Evolutionary conservation across 805 yeast species (phyloP), one percentile per base, ranked within the genome.

Genomic region (Cyberlindnera mrakii): DNA sequence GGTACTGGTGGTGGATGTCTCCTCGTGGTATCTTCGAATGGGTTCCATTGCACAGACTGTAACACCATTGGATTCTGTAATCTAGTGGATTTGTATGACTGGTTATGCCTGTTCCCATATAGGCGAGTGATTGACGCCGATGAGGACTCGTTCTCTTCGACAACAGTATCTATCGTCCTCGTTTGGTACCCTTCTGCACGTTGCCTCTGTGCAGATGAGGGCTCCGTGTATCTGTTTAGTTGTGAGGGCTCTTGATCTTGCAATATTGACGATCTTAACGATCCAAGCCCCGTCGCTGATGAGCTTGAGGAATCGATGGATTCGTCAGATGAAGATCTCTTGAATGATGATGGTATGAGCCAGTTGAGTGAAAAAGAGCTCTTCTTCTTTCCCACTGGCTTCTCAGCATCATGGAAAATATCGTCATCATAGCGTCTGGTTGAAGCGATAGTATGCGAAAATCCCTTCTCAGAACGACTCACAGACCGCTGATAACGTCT

Each of bases 121-220:
- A 27, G 25, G 9, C 34, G 38, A 8, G 39, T 8, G 6, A 16
- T 27, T n/a, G 35, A 9, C 20, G 49, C 30, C 6, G 39, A 30
- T 30, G 50, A 43, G 6, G 50, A 30, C 37, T 57, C 60, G 1
- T 50, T 39, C 11, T 54, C 62, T 40, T 57, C 62, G 32, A 49
- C 44, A n/a, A 57, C 59, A 1, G 62, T 57, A 17, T 57, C 60
- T 14, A 55, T 55, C 3, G 50, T 49, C 29, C 58, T 43, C 16
- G 15, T 30, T 11, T 19, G 33, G 16, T 39, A 39, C 6, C 18
- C 34, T 15, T 32, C 32, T 8, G 19, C 15, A 3, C 19, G 33
- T n/a, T 20, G 11, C 11, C 25, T 32, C 23, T 32, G 35, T 20
- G 30, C 13, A 7, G 9, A 18, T 6, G 32, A 30, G 5, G 29